Evolutionary conservation across 2,329 filamentous ascomycete species (phyloP), one percentile per base, ranked within the genome.

Genomic region (Ramularia endophylla): DNA sequence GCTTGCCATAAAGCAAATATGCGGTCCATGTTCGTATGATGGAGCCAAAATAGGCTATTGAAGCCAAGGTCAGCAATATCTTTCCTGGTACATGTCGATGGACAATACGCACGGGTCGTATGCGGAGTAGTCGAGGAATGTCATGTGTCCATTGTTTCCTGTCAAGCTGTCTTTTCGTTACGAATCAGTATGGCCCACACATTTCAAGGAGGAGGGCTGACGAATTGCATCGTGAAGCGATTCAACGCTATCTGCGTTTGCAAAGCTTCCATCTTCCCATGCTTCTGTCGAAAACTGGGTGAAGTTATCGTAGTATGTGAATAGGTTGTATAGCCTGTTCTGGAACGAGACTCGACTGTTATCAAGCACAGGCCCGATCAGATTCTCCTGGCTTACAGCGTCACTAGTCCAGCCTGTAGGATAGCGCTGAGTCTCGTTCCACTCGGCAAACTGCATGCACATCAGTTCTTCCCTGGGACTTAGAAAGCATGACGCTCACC

Each of bases 1-100:
- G 73, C 69, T 65, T 92, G 85, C 85, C 85, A 92, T 46, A 94
- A 74, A 22, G 85, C 78, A 48, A 87, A 78, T 19, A 85, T 63
- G 2, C 87, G 77, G 56, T 94, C 87, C 6, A 87, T 75, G 62
- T 85, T 88, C 48, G 51, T 48, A 54, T 90, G 86, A 55, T 90
- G 85, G 7, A 90, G 65, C 65, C 83, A 85, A 63, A 90, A 89
- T 9, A 86, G 15, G n/a, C 13, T 12, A 19, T 17, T n/a, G n/a
- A n/a, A n/a, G n/a, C n/a, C n/a, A n/a, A n/a, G n/a, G n/a, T 25
- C 22, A 25, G 22, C 22, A 25, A 25, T 6, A 25, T 25, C 6
- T 25, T 11, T 25, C 11, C 22, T 25, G 22, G n/a, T n/a, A 25
- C 6, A 25, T 25, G 22, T 6, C 11, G 11, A 25, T 25, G 22